Percentiles rank a stretch among this genome's conserved stretches.
Evolutionary conservation across 495 filamentous ascomycete genomes (phyloP).

Genomic region (Aspergillus incahuasiensis): DNA sequence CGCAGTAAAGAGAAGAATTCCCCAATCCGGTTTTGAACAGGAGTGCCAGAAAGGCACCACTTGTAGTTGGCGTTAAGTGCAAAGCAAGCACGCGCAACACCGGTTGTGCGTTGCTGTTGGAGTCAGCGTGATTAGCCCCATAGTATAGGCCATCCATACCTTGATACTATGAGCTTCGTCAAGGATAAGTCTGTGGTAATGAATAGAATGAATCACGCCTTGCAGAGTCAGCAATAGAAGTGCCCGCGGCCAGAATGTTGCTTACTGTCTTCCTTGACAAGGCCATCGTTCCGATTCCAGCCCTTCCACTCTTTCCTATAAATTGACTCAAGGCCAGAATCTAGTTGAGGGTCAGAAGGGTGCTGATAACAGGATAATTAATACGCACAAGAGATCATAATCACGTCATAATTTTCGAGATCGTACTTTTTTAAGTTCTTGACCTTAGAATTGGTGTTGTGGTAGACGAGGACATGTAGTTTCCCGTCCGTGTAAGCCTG

Average conservation of each 20-base stretch:
- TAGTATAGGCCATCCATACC: conserved; percentile 25
- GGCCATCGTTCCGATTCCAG: conserved; percentile 69
- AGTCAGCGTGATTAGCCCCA: conserved; percentile 20
- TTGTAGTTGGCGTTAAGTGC: conserved; percentile 80
- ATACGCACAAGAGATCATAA: conserved; percentile 75
- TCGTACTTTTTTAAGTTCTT: conserved; percentile 70
- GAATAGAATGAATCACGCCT: conserved; percentile 71
- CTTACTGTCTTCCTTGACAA: conserved; percentile 74
- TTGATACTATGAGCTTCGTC: conserved; percentile 98
- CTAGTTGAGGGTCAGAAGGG: conserved; percentile 25
- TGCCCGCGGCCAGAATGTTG: neutral
- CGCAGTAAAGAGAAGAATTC: conserved; percentile 94
- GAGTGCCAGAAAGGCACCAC: conserved; percentile 93
- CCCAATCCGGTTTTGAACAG: conserved; percentile 92
- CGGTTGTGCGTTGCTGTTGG: conserved; percentile 64
- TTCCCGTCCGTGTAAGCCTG: conserved; percentile 81
- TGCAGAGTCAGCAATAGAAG: conserved; percentile 7
- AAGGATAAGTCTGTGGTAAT: conserved; percentile 87
- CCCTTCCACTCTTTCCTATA: conserved; percentile 91
- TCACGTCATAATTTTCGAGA: conserved; percentile 77
- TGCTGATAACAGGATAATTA: neutral
- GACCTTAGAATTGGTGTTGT: conserved; percentile 77
- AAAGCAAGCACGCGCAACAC: conserved; percentile 91
- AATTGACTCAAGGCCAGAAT: conserved; percentile 87
- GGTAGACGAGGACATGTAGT: conserved; percentile 82